Evolutionary conservation across 1,284 basidiomycete species (phyloP), one percentile per base, ranked within the genome.

Genomic region (Apiotrichum porosum): DNA sequence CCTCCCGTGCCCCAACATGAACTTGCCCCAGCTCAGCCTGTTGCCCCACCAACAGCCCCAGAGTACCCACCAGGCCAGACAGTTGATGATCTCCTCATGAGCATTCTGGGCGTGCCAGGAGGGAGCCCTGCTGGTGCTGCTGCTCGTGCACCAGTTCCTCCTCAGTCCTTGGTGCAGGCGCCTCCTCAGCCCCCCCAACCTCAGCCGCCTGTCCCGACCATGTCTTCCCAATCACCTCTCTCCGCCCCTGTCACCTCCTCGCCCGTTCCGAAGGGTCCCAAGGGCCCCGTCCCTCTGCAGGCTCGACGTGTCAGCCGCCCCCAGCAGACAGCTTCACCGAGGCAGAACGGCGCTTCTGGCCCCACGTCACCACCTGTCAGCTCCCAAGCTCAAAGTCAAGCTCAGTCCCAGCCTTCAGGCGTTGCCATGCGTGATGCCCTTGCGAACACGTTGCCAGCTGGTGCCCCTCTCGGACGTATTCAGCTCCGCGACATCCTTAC

Each of bases 31-130:
- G 5, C 21, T 44, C 34, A 31, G 14, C 15, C 47, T 35, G 40
- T 32, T 28, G 30, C 33, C 32, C 15, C 39, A 33, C 22, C 39
- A 37, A 17, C 34, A 15, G 35, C 17, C 23, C 42, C 49, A 1
- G 23, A 37, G 10, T 50, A 43, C 17, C 53, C 61, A 12, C 63
- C 66, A 3, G 64, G 61, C 13, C 61, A 69, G 47, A 69, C 66
- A 1, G 68, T 65, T n/a, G 65, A 66, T 35, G 66, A 71, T 47
- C 49, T 71, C 10, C 52, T 71, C 19, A 64, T 54, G 42, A 62
- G 62, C 28, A 63, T 71, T 12, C 53, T 69, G 1, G 66, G 65
- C 14, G 26, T 28, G 8, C 26, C 26, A 6, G 26, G 26, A 6
- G 26, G 26, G 8, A 28, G 26, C 26, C 26, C 26, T 6, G 26